A percentile compares a stretch with the other conserved stretches of the same genome.
Evolutionary conservation across 2,329 filamentous ascomycete species (phyloP).

Genomic region (Stagonosporopsis chrysanthemi): DNA sequence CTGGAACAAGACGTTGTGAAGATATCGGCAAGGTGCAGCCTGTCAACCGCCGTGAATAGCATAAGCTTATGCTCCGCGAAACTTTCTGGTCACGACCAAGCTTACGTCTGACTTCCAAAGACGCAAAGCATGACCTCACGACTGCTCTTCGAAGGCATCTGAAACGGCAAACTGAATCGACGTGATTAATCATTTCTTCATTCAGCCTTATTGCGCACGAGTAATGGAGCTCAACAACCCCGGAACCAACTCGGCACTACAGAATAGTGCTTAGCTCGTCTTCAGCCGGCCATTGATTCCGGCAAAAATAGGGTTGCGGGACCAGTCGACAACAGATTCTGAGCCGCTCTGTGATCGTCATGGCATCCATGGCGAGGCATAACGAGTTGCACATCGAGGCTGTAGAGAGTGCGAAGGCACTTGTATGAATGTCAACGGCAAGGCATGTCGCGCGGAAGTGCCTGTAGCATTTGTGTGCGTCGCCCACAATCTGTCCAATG

Average conservation of each 20-base stretch:
- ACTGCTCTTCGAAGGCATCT: background rate
- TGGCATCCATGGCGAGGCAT: background rate
- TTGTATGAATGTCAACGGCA: background rate
- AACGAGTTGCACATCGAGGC: background rate
- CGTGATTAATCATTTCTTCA: background rate
- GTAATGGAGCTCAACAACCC: too few relatives aligned
- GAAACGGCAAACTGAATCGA: background rate
- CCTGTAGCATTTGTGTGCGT: background rate
- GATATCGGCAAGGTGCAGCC: background rate
- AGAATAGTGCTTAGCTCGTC: background rate
- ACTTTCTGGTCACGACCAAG: background rate
- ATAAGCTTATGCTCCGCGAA: background rate
- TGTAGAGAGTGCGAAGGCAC: background rate
- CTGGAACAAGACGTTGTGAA: background rate
- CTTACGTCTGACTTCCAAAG: background rate
- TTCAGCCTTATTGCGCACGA: constrained; percentile 4
- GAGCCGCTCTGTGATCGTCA: background rate
- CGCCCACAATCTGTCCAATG: background rate
- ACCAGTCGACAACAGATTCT: background rate
- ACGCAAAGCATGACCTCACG: background rate
- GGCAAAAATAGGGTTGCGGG: background rate
- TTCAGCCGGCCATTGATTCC: background rate
- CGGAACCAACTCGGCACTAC: background rate
- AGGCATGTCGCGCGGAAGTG: background rate
- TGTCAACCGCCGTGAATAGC: background rate